Base-by-base conservation (phyloP, 2,329 filamentous ascomycete species). In the Aureobasidium sp. region DNA sequence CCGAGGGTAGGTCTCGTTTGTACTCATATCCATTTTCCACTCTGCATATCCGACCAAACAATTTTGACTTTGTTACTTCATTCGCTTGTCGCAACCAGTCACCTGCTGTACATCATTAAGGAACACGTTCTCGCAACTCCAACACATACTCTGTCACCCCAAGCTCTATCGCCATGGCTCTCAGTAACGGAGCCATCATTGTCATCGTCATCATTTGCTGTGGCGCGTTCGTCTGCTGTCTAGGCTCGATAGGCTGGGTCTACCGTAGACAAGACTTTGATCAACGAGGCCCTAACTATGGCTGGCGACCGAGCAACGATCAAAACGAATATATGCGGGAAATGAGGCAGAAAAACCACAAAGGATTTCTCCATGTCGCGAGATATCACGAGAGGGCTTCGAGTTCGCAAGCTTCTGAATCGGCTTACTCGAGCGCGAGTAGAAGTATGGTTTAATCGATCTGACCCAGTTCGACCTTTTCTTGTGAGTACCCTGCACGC, bases 251-350 rank as follows among this genome's bases (percentile, higher is more conserved):
- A 3, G 57, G 57, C 25, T 37, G 34, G 36, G 11, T 60, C 17
- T 60, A 51, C 14, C 34, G 45, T 25, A 22, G 45, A 41, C 22
- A 42, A 60, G 25, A 42, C 17, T 17, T 3, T 0, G 36, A 51
- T 17, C 12, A 59, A 8, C 29, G 5, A 12, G 31, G 42, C 5
- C 17, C 20, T 8, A 51, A 42, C 45, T 27, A 60, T 20, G 57
- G 57, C 57, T 60, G 57, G 57, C 44, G 45, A 49, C 57, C 57
- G 1, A 49, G 7, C 34, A 42, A 60, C 45, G 36, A 31, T 15
- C 57, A 60, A 25, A 20, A 9, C 44, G 57, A 60, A n/a, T 60
- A 60, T 36, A 60, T 60, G 57, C 34, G 57, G n/a, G 57, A 60
- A 11, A 45, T 60, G 17, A 49, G 57, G 31, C 34, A 34, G 2